Conservation (phyloP, 495 filamentous ascomycete genomes). For the Cercophora samala region DNA sequence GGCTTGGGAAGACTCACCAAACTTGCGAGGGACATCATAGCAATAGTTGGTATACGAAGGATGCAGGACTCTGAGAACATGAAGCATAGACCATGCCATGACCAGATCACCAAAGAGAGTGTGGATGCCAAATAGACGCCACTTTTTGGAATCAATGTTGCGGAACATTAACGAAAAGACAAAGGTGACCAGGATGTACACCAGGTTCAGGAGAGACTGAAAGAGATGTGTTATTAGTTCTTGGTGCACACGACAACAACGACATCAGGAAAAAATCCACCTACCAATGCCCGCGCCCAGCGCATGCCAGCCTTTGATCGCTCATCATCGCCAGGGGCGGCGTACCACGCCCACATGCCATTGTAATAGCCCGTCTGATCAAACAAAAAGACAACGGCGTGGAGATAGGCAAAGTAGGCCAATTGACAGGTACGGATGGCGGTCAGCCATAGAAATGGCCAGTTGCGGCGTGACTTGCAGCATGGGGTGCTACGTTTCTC, state of each 20-base stretch:
- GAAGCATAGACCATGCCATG: not conserved
- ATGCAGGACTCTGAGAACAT: conserved; percentile 1
- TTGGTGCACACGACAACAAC: not conserved
- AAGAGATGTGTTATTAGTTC: not conserved
- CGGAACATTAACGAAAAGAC: not conserved
- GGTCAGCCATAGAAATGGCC: conserved; percentile 1
- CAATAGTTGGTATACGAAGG: conserved; percentile 1
- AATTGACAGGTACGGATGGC: not conserved
- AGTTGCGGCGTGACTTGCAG: not conserved
- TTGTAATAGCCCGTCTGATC: not conserved
- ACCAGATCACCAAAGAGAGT: conserved; percentile 3
- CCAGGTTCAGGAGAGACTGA: not conserved
- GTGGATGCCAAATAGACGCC: conserved; percentile 6
- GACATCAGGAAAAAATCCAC: not conserved
- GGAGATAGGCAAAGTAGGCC: not conserved
- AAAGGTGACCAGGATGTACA: not conserved
- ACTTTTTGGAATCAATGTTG: not conserved
- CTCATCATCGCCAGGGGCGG: not conserved
- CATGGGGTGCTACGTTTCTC: not conserved
- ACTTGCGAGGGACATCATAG: conserved; percentile 1
- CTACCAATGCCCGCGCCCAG: conserved; percentile 8
- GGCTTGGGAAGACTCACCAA: not conserved
- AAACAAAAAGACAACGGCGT: not conserved
- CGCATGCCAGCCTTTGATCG: not conserved
- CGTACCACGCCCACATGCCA: not conserved